phyloP scores from a whole-genome alignment of 371 early-diverging fungal species.

The Mucor lusitanicus region DNA sequence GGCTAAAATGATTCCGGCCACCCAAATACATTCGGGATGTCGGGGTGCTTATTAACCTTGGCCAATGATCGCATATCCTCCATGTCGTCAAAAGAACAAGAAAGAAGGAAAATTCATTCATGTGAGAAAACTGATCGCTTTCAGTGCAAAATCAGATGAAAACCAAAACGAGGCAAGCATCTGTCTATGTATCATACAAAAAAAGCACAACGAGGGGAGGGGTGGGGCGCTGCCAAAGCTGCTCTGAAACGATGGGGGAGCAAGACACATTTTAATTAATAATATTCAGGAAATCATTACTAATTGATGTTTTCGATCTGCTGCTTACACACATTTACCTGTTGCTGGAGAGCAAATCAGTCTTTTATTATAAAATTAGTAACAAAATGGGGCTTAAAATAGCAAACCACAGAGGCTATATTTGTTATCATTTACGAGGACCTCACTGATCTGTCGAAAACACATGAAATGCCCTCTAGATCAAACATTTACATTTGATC shows the following conservation, averaged over 20 bases:
- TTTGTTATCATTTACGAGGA: not conserved
- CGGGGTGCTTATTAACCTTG: conserved; percentile 13
- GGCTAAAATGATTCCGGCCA: conserved; percentile 17
- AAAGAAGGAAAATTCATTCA: not conserved
- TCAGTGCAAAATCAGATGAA: not conserved
- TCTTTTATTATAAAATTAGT: not conserved
- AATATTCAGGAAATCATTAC: not conserved
- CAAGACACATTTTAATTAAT: not conserved
- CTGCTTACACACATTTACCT: not conserved
- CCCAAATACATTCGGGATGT: conserved; percentile 1
- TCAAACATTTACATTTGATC: not conserved
- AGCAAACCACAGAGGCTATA: not conserved
- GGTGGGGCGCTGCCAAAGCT: not conserved
- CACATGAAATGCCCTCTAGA: not conserved
- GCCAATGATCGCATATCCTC: conserved; percentile 1
- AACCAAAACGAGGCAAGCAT: not conserved
- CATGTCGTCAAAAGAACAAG: not conserved
- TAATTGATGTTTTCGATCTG: not conserved
- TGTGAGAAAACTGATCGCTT: too few species aligned
- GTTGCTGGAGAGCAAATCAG: not conserved
- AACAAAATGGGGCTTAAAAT: not conserved
- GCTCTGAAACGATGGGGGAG: not conserved
- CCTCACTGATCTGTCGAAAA: too few species aligned
- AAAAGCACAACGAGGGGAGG: too few species aligned
- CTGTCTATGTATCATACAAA: not conserved